Percentiles rank a stretch among this genome's conserved stretches.
Conservation (phyloP, 2,329 filamentous ascomycete genomes). For the Penicillium sp. region DNA sequence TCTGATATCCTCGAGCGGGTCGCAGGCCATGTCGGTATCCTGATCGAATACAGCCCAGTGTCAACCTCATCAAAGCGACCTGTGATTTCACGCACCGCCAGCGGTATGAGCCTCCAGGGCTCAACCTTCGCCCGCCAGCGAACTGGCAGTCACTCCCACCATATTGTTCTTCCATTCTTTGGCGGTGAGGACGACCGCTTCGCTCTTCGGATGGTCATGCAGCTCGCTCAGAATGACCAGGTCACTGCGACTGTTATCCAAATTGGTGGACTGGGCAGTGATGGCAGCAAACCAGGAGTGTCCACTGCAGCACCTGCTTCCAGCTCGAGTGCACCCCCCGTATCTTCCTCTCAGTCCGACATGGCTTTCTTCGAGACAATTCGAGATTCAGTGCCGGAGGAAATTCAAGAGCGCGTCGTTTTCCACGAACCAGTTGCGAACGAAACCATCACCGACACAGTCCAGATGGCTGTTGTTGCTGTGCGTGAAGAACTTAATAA, state of each 20-base stretch:
- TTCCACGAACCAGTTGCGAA: slow-evolving; percentile 39
- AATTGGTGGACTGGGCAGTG: slow-evolving; percentile 34
- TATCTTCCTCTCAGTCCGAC: slow-evolving; percentile 34
- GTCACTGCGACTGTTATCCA: slow-evolving; percentile 70
- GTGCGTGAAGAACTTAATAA: slow-evolving; percentile 55
- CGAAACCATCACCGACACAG: slow-evolving; percentile 39
- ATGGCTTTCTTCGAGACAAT: slow-evolving; percentile 50
- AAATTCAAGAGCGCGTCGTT: slow-evolving; percentile 48
- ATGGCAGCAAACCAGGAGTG: slow-evolving; percentile 6
- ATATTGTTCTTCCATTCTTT: slow-evolving; percentile 79
- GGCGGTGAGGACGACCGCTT: slow-evolving; percentile 73
- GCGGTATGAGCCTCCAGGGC: slow-evolving; percentile 53
- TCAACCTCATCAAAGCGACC: slow-evolving; percentile 24
- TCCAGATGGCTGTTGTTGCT: slow-evolving; percentile 41
- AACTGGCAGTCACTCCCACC: slow-evolving; percentile 61
- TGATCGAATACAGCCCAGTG: slow-evolving; percentile 65
- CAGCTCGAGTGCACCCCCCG: not conserved
- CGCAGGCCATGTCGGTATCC: slow-evolving; percentile 62
- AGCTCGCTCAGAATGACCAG: slow-evolving; percentile 68
- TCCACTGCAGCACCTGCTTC: slow-evolving; percentile 4
- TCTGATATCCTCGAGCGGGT: slow-evolving; percentile 55
- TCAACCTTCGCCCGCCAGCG: slow-evolving; percentile 49
- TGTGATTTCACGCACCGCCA: slow-evolving; percentile 39
- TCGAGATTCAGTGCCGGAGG: slow-evolving; percentile 46
- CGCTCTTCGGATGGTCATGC: slow-evolving; percentile 71